A percentile compares a stretch with the other conserved stretches of the same genome.
These are phyloP conservation scores for Arabidopsis thaliana DNA, from an alignment of 345 rosid genomes.

Conservation along the genomic window TAIR10.1 NC_003074.8:4547001-4547500, in stretches of 20 bases:
- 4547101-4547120: constrained; percentile 48
- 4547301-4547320: constrained; percentile 18
- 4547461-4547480: neutral
- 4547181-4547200: constrained; percentile 86
- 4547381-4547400: constrained; percentile 25
- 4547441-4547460: constrained; percentile 9
- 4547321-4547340: constrained; percentile 4
- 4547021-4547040: constrained; percentile 55
- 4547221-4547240: constrained; percentile 70
- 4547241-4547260: constrained; percentile 59
- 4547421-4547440: constrained; percentile 17
- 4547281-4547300: constrained; percentile 74
- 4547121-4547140: constrained; percentile 25
- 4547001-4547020: constrained; percentile 36
- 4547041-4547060: constrained; percentile 49
- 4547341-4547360: constrained; percentile 8
- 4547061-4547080: constrained; percentile 43
- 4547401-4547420: constrained; percentile 23
- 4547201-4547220: constrained; percentile 68
- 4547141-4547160: constrained; percentile 31
- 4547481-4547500: neutral
- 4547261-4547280: constrained; percentile 55
- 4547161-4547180: constrained; percentile 71
- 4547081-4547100: constrained; percentile 55
- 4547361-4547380: constrained; percentile 5